Conservation (phyloP, 2,329 filamentous ascomycete species). For the Cordyceps militaris region DNA sequence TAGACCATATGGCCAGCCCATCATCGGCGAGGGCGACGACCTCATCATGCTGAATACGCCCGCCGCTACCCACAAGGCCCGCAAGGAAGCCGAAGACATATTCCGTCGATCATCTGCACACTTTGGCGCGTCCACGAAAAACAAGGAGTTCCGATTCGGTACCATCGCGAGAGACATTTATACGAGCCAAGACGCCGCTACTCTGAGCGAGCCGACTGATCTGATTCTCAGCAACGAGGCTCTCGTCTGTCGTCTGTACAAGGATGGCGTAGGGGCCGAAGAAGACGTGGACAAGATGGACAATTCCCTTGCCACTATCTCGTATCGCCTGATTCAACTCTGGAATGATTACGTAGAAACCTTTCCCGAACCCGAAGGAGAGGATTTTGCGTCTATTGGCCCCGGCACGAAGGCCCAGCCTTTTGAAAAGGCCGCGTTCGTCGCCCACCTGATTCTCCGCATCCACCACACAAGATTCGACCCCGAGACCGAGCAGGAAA, state of each 20-base stretch:
- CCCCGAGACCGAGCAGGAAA: slow-evolving; percentile 29
- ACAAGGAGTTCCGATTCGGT: slow-evolving; percentile 57
- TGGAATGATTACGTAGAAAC: slow-evolving; percentile 50
- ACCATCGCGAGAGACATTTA: slow-evolving; percentile 66
- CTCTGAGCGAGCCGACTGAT: slow-evolving; percentile 60
- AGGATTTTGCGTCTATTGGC: slow-evolving; percentile 56
- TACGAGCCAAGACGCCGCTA: slow-evolving; percentile 46
- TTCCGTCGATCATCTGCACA: slow-evolving; percentile 46
- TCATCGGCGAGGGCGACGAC: slow-evolving; percentile 41
- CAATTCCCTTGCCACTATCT: slow-evolving; percentile 46
- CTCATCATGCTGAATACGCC: slow-evolving; percentile 50
- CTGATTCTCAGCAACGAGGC: slow-evolving; percentile 71
- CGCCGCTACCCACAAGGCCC: slow-evolving; percentile 45
- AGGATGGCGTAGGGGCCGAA: slow-evolving; percentile 49
- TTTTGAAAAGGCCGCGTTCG: slow-evolving; percentile 68
- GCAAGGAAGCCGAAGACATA: slow-evolving; percentile 49
- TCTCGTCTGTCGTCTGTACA: slow-evolving; percentile 58
- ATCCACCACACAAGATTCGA: slow-evolving; percentile 62
- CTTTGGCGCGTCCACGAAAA: slow-evolving; percentile 34
- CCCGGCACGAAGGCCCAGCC: slow-evolving; percentile 54
- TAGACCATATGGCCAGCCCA: slow-evolving; percentile 30
- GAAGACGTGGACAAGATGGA: slow-evolving; percentile 52
- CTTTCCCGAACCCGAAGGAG: slow-evolving; percentile 42
- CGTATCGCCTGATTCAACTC: slow-evolving; percentile 43
- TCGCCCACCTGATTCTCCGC: slow-evolving; percentile 71